phyloP scores from a whole-genome alignment of 2,329 filamentous ascomycete genomes.

The Fonsecaea nubica region DNA sequence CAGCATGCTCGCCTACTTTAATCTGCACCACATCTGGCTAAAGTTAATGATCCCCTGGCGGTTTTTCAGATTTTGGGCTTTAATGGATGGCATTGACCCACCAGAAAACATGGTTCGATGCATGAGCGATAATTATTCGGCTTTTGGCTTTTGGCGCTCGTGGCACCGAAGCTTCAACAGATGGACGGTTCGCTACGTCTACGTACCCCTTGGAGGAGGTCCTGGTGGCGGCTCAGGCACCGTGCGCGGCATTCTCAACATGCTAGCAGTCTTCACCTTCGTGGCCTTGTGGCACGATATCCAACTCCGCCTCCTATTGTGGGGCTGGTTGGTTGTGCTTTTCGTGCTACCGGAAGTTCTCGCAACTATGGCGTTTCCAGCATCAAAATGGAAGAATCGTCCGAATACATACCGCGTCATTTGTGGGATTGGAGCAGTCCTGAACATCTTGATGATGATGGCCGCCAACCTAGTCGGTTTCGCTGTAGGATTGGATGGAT shows the following conservation, averaged over 20 bases:
- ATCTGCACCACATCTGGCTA: slow-evolving; percentile 96
- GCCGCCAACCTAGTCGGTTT: slow-evolving; percentile 93
- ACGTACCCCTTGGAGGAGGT: slow-evolving; percentile 78
- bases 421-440: slow-evolving; percentile 79
- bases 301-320: slow-evolving; percentile 84
- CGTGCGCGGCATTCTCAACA: slow-evolving; percentile 72
- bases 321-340: slow-evolving; percentile 94
- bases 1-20: slow-evolving; percentile 90
- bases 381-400: slow-evolving; percentile 69
- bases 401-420: slow-evolving; percentile 79
- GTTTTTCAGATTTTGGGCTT: slow-evolving; percentile 96
- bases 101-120: slow-evolving; percentile 99
- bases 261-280: slow-evolving; percentile 88
- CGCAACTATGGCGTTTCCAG: slow-evolving; percentile 74
- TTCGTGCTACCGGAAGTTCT: slow-evolving; percentile 91
- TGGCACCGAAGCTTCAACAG: slow-evolving; percentile 97
- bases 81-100: slow-evolving; percentile 88
- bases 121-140: slow-evolving; percentile 92
- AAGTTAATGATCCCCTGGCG: slow-evolving; percentile 97
- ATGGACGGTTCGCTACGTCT: slow-evolving; percentile 93
- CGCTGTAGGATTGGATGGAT: slow-evolving; percentile 85
- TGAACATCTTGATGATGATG: slow-evolving; percentile 94
- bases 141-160: slow-evolving; percentile 88
- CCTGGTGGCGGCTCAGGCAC: slow-evolving; percentile 48
- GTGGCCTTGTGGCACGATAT: slow-evolving; percentile 99